Conservation (phyloP, 73 alveolate genomes). For the Blepharisma stoltei region DNA sequence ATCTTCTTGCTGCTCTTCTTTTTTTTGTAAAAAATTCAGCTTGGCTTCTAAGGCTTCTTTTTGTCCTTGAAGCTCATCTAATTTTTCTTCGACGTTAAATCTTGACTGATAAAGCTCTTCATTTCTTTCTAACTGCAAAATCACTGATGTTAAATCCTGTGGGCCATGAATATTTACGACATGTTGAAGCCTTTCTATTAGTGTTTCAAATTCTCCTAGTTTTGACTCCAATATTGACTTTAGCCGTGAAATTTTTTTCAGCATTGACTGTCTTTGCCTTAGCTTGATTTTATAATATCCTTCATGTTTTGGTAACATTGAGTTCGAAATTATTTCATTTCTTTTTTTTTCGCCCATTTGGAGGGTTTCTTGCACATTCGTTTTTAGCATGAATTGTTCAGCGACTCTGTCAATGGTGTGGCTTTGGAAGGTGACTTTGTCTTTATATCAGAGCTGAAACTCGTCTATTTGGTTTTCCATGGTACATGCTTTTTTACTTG, state of each 20-base stretch:
- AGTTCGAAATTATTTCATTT: conserved; percentile 33
- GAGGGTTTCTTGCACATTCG: conserved; percentile 30
- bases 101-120: conserved; percentile 38
- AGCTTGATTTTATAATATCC: conserved; percentile 31
- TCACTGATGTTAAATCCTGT: conserved; percentile 41
- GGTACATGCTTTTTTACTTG: not conserved
- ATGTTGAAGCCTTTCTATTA: conserved; percentile 40
- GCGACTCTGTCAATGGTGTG: conserved; percentile 45
- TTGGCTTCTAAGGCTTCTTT: conserved; percentile 38
- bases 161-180: conserved; percentile 53
- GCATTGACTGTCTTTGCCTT: conserved; percentile 35
- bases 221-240: conserved; percentile 45
- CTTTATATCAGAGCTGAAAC: conserved; percentile 31
- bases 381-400: conserved; percentile 40
- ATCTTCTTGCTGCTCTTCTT: not conserved
- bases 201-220: conserved; percentile 33
- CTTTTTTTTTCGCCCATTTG: conserved; percentile 40
- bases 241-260: conserved; percentile 37
- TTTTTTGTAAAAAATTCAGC: conserved; percentile 19
- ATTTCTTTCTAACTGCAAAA: conserved; percentile 31
- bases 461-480: conserved; percentile 27
- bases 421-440: conserved; percentile 40
- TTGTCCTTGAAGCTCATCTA: conserved; percentile 37
- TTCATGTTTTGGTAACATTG: conserved; percentile 36
- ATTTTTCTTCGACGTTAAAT: conserved; percentile 34